A percentile compares a stretch with the other conserved stretches of the same genome.
phyloP scores from a whole-genome alignment of 2,329 filamentous ascomycete species.

The Colletotrichum abscissum region DNA sequence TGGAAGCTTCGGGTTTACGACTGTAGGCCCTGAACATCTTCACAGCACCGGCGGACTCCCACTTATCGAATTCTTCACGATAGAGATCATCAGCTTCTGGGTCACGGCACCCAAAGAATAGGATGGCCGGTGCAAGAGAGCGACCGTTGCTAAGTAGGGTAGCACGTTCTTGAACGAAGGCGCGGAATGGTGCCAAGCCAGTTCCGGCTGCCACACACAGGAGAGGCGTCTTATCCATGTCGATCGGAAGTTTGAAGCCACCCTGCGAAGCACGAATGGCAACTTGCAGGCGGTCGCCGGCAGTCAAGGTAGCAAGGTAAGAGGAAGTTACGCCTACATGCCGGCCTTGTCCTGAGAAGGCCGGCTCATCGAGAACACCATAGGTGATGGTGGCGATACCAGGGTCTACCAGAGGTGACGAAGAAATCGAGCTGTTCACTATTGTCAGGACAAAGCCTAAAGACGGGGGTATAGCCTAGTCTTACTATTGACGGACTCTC shows the following conservation, averaged over 20 bases:
- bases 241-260: slow-evolving; percentile 88
- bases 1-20: slow-evolving; percentile 52
- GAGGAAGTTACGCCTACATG: slow-evolving; percentile 71
- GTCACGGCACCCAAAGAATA: slow-evolving; percentile 62
- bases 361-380: slow-evolving; percentile 65
- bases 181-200: slow-evolving; percentile 96
- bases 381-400: slow-evolving; percentile 71
- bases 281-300: slow-evolving; percentile 60
- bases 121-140: slow-evolving; percentile 48
- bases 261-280: slow-evolving; percentile 54
- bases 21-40: slow-evolving; percentile 68
- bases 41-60: slow-evolving; percentile 61
- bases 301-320: slow-evolving; percentile 64
- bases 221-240: slow-evolving; percentile 87
- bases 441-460: neutral
- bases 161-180: slow-evolving; percentile 97
- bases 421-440: slow-evolving; percentile 69
- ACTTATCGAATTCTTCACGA: slow-evolving; percentile 53
- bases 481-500: slow-evolving; percentile 50
- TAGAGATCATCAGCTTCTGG: slow-evolving; percentile 58
- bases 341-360: slow-evolving; percentile 59
- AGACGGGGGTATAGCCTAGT: neutral
- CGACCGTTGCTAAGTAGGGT: slow-evolving; percentile 62
- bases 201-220: slow-evolving; percentile 91
- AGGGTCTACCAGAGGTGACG: slow-evolving; percentile 70